Evolutionary conservation across 345 rosid species (phyloP), one percentile per base, ranked within the genome.

Genomic region (Laguncularia racemosa): DNA sequence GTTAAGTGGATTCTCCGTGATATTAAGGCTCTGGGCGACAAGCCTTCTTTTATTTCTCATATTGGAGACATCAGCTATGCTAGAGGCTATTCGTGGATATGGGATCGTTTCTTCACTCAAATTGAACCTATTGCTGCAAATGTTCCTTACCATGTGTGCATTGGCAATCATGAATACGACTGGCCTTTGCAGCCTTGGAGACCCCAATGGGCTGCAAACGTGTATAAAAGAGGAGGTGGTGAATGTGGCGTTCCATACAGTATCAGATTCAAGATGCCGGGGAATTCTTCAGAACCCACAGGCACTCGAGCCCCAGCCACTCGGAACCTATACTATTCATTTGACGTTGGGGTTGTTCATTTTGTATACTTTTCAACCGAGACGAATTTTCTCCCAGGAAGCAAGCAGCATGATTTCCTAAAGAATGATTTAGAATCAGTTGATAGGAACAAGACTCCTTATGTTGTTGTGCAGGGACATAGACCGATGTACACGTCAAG

Each of bases 11-110:
- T 92, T 52, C 81, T 84, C 45, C 84, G 90, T 28, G 96, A 91
- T 61, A 69, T 84, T 15, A 71, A 91, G 73, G 81, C 84, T 67
- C 54, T 86, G 26, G 84, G 90, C 38, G 70, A 84, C 46, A 88
- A 80, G 66, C 82, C 84, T 44, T 69, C 86, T 10, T 53, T 92
- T 3, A 71, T 92, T 57, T 92, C 98, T 0, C 98, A 86, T 57
- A 81, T 86, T 12, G 98, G 98, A 21, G 98, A 92, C 64, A 86
- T 92, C 59, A 92, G 98, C 69, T 92, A 91, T 20, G 98, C 98
- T 0, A 62, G 84, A 73, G 96, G 96, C 47, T 81, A 82, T 72
- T 78, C 88, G 6, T 88, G 98, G 98, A 13, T 88, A 58, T 91
- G 98, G 98, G 98, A 91, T 57, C 85, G 86, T 53, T 88, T 91